These are phyloP conservation scores for Gloeostereum incarnatum DNA, from an alignment of 768 basidiomycete genomes.

Conservation along the genomic window DNA sequence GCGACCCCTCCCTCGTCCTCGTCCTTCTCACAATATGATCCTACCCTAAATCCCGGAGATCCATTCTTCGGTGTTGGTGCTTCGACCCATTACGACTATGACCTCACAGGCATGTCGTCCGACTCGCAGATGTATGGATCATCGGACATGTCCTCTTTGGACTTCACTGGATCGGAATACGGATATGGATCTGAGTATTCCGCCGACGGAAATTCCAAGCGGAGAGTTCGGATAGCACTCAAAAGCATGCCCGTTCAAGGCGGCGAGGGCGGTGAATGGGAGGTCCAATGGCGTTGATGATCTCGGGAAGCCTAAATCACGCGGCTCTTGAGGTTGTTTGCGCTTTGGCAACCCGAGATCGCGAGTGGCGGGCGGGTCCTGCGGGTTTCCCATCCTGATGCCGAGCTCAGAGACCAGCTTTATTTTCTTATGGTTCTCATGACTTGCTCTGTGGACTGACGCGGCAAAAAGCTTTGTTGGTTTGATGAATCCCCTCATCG, in stretches of 20 bases:
- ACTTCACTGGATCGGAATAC: conserved; percentile 16
- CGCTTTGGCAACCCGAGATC: no score
- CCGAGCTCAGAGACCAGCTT: no score
- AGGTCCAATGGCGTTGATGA: conserved; percentile 61
- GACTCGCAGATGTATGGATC: background rate
- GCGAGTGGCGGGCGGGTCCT: no score
- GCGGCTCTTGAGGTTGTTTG: no score
- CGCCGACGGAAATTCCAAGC: conserved; percentile 24
- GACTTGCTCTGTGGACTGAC: no score
- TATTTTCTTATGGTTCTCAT: no score
- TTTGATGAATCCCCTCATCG: no score
- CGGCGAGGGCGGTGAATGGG: conserved; percentile 70
- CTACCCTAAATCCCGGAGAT: conserved; percentile 29
- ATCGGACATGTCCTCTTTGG: conserved; percentile 1
- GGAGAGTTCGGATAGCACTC: conserved; percentile 57
- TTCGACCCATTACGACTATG: conserved; percentile 23
- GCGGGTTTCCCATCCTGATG: no score
- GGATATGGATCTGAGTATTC: conserved; percentile 28
- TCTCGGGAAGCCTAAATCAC: no score
- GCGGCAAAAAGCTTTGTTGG: no score
- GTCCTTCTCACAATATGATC: conserved; percentile 23
- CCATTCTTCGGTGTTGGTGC: conserved; percentile 53
- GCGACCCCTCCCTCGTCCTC: conserved; percentile 15
- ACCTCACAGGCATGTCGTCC: no score
- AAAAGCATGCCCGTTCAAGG: conserved; percentile 55